Evolutionary conservation across 345 rosid species (phyloP).

Genomic region (thale cress (Arabidopsis thaliana)): TAIR10.1 NC_003076.8:462501-463000

Average conservation of each 20-base stretch:
- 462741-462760: background rate
- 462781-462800: constrained; percentile 7
- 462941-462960: background rate
- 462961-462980: constrained; percentile 28
- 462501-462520: background rate
- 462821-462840: constrained; percentile 10
- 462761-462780: too few relatives aligned
- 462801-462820: constrained; percentile 36
- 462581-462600: constrained; percentile 5
- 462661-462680: background rate
- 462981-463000: constrained; percentile 37
- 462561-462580: background rate
- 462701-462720: background rate
- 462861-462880: background rate
- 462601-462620: background rate
- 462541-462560: background rate
- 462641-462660: constrained; percentile 32
- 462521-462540: background rate
- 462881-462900: background rate
- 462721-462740: background rate
- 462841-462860: constrained; percentile 23
- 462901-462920: too few relatives aligned
- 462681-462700: background rate
- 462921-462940: background rate
- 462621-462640: constrained; percentile 5